phyloP scores from a whole-genome alignment of 257 asterid species.

The Lantana camara region DNA sequence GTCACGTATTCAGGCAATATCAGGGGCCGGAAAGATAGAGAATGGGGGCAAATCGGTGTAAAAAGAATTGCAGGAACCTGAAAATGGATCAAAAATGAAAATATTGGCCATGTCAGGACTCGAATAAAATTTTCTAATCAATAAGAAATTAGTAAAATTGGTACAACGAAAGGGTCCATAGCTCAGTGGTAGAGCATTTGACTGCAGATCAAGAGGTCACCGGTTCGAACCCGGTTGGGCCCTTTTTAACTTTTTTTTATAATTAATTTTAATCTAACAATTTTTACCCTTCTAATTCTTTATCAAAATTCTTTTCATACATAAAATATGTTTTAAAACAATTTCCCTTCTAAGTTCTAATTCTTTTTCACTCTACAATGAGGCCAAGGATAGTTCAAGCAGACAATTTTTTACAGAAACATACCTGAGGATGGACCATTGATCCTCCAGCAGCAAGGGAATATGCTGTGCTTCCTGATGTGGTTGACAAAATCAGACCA shows the following conservation, averaged over 20 bases:
- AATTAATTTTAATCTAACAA: not conserved
- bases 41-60: slow-evolving; percentile 98
- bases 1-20: slow-evolving; percentile 91
- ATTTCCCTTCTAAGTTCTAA: too few species aligned
- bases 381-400: too few species aligned
- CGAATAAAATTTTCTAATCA: too few species aligned
- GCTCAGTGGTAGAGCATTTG: slow-evolving; percentile 98
- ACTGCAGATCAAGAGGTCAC: slow-evolving; percentile 81
- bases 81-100: not conserved
- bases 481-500: slow-evolving; percentile 87
- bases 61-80: slow-evolving; percentile 95
- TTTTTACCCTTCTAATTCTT: too few species aligned
- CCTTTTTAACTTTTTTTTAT: slow-evolving; percentile 19
- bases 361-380: too few species aligned
- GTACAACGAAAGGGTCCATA: slow-evolving; percentile 45
- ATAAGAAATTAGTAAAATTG: too few species aligned
- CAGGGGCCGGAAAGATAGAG: slow-evolving; percentile 90
- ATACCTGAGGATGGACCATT: slow-evolving; percentile 99
- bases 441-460: slow-evolving; percentile 99
- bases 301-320: too few species aligned
- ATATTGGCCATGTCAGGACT: too few species aligned
- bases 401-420: not conserved
- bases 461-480: slow-evolving; percentile 99
- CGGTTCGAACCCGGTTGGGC: slow-evolving; percentile 80
- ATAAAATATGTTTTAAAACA: too few species aligned